Base-by-base conservation (phyloP, 163 green algal genomes). In the Trebouxia gelatinosa region DNA sequence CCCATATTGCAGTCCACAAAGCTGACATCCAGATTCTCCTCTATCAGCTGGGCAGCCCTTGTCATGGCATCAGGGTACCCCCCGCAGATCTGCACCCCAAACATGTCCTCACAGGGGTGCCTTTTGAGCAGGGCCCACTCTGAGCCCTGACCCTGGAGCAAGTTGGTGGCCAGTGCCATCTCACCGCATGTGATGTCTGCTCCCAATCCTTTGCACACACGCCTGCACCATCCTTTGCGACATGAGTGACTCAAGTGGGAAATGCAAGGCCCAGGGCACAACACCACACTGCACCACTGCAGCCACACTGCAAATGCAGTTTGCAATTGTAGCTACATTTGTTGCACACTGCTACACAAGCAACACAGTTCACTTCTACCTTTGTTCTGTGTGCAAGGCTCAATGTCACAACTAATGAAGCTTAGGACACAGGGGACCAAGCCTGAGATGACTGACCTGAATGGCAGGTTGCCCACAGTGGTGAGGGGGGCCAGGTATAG, bases 401-500 rank as follows among this genome's bases (percentile, higher is more conserved):
- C n/a, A n/a, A n/a, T n/a, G n/a, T n/a, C n/a, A n/a, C n/a, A n/a
- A n/a, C n/a, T n/a, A n/a, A n/a, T n/a, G n/a, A n/a, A n/a, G n/a
- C n/a, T n/a, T n/a, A n/a, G n/a, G n/a, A n/a, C n/a, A n/a, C n/a
- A n/a, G n/a, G n/a, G n/a, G n/a, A n/a, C n/a, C n/a, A n/a, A 2
- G 58, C 23, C n/a, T 31, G 26, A 23, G 21, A 16, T 31, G 26
- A 67, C 78, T 1, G 48, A 84, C 68, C 94, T 89, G 86, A 98
- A 99, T 23, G 96, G 96, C 61, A 99, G 91, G 87, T 99, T 99
- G 75, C 96, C 96, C 23, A 96, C 91, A 2, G 96, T 99, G 19
- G 96, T 99, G 9, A 99, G 86, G 5, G 96, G 96, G 3, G 96
- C 96, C 38, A 99, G 87, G 81, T 97, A 97, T 19, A 91, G 86